Percentiles rank a stretch among this genome's conserved stretches.
Evolutionary conservation across 805 yeast species (phyloP).

Genomic region (Candida insectorum): DNA sequence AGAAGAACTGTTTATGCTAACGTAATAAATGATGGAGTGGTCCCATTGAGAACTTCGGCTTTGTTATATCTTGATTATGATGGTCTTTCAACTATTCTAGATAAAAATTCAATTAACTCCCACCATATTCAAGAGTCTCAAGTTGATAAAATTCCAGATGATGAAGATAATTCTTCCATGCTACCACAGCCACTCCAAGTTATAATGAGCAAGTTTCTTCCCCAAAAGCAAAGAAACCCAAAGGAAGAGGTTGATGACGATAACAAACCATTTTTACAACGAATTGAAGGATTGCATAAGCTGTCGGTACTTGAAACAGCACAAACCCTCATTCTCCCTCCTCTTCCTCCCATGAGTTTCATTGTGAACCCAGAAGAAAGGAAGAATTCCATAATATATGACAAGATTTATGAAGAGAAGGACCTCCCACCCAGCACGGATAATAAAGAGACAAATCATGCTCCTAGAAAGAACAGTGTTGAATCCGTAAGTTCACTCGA

Average conservation of each 20-base stretch:
- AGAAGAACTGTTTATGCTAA: slow-evolving; percentile 86
- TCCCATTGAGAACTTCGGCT: slow-evolving; percentile 88
- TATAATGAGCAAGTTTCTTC: slow-evolving; percentile 37
- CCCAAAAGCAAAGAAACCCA: slow-evolving; percentile 31
- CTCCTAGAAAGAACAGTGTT: background rate
- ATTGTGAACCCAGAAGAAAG: slow-evolving; percentile 66
- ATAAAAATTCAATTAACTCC: slow-evolving; percentile 16
- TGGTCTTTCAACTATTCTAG: slow-evolving; percentile 35
- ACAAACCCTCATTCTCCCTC: slow-evolving; percentile 71
- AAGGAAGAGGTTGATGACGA: slow-evolving; percentile 12
- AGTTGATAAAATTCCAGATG: slow-evolving; percentile 13
- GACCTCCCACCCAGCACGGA: slow-evolving; percentile 11
- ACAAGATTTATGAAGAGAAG: slow-evolving; percentile 54
- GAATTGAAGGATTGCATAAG: slow-evolving; percentile 46
- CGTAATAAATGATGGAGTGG: slow-evolving; percentile 90
- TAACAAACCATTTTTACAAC: slow-evolving; percentile 13
- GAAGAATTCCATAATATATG: slow-evolving; percentile 73
- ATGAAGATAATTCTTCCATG: slow-evolving; percentile 9
- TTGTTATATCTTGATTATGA: slow-evolving; percentile 82
- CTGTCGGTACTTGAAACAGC: slow-evolving; percentile 80
- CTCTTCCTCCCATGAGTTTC: slow-evolving; percentile 67
- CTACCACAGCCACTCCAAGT: slow-evolving; percentile 31
- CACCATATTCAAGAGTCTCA: slow-evolving; percentile 9
- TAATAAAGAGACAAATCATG: background rate
- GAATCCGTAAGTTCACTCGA: background rate